Evolutionary conservation across 2,329 filamentous ascomycete species (phyloP), one percentile per base, ranked within the genome.

Genomic region (Monilinia laxa): DNA sequence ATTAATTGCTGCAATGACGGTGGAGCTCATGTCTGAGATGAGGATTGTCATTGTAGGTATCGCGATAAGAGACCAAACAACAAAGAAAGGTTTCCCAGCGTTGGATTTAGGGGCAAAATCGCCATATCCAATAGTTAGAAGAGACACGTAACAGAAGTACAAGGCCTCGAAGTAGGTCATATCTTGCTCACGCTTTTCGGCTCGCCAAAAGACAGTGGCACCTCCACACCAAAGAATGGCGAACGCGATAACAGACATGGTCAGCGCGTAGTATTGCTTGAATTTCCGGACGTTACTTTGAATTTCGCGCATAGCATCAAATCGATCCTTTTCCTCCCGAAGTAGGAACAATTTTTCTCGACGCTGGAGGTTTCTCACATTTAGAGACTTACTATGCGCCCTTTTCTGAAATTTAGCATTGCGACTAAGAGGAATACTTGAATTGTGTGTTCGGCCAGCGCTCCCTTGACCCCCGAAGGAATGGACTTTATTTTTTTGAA

Each of bases 1-100:
- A 71, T 90, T 89, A 77, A 90, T 87, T 51, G 80, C 81, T 3
- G 80, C 79, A 16, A 91, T 84, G 45, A 91, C 81, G 0, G 89
- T 91, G 64, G 87, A 83, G 52, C 85, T 84, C 79, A 90, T 84
- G 70, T 86, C 83, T 9, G 82, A 83, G 65, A 89, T 81, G 0
- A 91, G 80, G 45, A 90, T 87, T 0, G 88, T 90, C 84, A 90
- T 89, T 2, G 86, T 89, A 0, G 88, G 88, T 1, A 91, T 83
- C 3, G 88, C 88, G 51, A 90, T 80, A 3, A 91, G 77, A 35
- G 83, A 87, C 89, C 89, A 91, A 31, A 91, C 81, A 6, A 91
- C 83, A 73, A 91, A 91, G 74, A 91, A 89, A 0, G 87, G 85
- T 57, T 88, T 84, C 4, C 87, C 87, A 0, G 86, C 82, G 71